Evolutionary conservation across 202 grass and related monocot species (phyloP).

Genomic region (Schoenoplectus triqueter): DNA sequence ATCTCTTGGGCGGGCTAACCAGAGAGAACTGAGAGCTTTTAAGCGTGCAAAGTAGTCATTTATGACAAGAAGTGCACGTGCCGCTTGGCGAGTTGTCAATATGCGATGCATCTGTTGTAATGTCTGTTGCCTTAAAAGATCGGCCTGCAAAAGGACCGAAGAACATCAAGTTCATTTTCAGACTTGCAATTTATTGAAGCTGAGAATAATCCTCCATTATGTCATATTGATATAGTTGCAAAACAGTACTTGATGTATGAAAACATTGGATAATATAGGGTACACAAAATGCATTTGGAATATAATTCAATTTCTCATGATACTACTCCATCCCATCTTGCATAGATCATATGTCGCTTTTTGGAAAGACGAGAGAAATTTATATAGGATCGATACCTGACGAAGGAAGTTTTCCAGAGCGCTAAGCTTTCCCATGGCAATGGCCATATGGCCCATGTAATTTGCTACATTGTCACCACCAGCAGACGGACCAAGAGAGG

Average conservation of each 20-base stretch:
- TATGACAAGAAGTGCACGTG: slow-evolving; percentile 80
- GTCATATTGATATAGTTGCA: not conserved
- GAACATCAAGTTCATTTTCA: not conserved
- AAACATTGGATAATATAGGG: not conserved
- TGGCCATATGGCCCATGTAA: slow-evolving; percentile 96
- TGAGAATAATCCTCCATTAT: not conserved
- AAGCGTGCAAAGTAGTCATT: slow-evolving; percentile 92
- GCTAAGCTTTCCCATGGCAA: slow-evolving; percentile 83
- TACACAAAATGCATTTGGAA: not conserved
- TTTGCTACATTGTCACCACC: slow-evolving; percentile 66
- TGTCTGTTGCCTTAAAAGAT: slow-evolving; percentile 91
- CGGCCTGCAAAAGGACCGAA: slow-evolving; percentile 45
- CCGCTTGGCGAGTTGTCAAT: slow-evolving; percentile 74
- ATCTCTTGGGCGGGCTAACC: slow-evolving; percentile 82
- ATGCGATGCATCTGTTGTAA: slow-evolving; percentile 89
- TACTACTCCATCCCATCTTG: not conserved
- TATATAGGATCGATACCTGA: slow-evolving; percentile 46
- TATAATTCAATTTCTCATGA: not conserved
- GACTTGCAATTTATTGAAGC: not conserved
- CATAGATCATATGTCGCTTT: not conserved
- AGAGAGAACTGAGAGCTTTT: slow-evolving; percentile 80
- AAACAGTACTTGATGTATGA: not conserved
- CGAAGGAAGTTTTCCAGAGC: slow-evolving; percentile 89
- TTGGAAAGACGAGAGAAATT: not conserved
- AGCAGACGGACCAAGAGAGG: slow-evolving; percentile 22